Conservation (phyloP, 176 grass and related monocot species). For the bread wheat (Triticum aestivum) region IWGSC_CS_RefSeq_v2.1 NC_057808.1:415120505-415121004, state of each 20-base stretch:
- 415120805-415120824: neutral
- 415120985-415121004: neutral
- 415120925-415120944: constrained; percentile 27
- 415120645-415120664: too few species aligned
- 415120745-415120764: neutral
- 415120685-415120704: too few species aligned
- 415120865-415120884: neutral
- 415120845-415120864: neutral
- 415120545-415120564: too few species aligned
- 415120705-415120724: neutral
- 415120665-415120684: too few species aligned
- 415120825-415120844: neutral
- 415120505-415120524: too few species aligned
- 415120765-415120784: neutral
- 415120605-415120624: too few species aligned
- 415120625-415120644: too few species aligned
- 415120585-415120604: too few species aligned
- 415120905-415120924: neutral
- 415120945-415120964: constrained; percentile 25
- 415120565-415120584: too few species aligned
- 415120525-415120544: too few species aligned
- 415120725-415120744: neutral
- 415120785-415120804: neutral
- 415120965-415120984: constrained; percentile 6
- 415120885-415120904: neutral